Evolutionary conservation across 257 asterid species (phyloP).

Genomic region (Solanum habrochaites): DNA sequence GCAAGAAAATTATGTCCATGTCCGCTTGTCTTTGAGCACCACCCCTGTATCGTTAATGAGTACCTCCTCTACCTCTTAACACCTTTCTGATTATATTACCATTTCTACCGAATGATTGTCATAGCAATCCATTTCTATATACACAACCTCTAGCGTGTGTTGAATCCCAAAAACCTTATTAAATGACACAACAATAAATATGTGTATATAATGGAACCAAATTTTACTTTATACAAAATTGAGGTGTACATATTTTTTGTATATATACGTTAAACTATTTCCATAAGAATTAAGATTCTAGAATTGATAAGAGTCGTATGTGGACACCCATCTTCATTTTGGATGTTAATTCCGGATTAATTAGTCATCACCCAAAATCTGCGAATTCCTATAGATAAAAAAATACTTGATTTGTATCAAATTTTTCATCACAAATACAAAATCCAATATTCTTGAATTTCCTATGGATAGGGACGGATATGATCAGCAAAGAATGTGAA

Average conservation of each 20-base stretch:
- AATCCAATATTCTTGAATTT: constrained; percentile 34
- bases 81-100: not conserved
- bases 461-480: constrained; percentile 15
- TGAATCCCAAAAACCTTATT: no score
- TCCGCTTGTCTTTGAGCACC: not conserved
- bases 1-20: not conserved
- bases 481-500: no score
- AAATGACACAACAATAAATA: no score
- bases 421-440: constrained; percentile 48
- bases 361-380: constrained; percentile 44
- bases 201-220: no score
- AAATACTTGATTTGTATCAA: constrained; percentile 51
- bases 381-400: constrained; percentile 42
- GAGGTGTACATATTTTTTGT: not conserved
- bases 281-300: constrained; percentile 39
- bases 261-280: not conserved
- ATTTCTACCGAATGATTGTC: not conserved
- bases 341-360: constrained; percentile 39
- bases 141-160: not conserved
- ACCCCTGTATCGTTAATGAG: no score
- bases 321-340: constrained; percentile 48
- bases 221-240: no score
- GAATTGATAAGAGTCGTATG: constrained; percentile 58
- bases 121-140: not conserved
- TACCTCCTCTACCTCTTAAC: no score